Evolutionary conservation across 2,329 filamentous ascomycete species (phyloP), one percentile per base, ranked within the genome.

Genomic region (Volutella citrinella): DNA sequence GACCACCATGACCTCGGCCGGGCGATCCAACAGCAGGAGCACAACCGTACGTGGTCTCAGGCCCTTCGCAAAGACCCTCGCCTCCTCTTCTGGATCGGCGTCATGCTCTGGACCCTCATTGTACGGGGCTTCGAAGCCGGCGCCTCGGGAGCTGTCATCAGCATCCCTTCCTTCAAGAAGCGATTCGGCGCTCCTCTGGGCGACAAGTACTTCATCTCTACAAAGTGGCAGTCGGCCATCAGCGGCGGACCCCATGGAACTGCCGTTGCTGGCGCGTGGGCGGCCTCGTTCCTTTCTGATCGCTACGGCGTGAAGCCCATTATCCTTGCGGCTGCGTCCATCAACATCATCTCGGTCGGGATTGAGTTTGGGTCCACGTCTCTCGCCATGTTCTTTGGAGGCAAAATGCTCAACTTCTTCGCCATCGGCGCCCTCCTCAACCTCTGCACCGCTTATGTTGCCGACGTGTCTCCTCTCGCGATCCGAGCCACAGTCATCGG

Each of bases 371-470:
- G 42, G 1, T 38, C 55, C 4, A 59, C 51, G 0, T 59, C 55
- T 0, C 45, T 55, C 10, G 39, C 35, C 27, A 56, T 56, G 54
- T 56, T 54, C 30, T 56, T 56, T 3, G 49, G 36, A 2, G 54
- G 54, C 31, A 56, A 56, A 31, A 54, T 56, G 53, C 11, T 54
- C 25, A 56, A 56, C 34, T 55, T 55, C 10, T 17, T 56, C 7
- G 54, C 54, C 3, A 48, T 63, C 5, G 64, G 64, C 17, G 58
- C 61, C 0, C 51, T 66, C 13, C 57, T 58, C 22, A 63, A 61
- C 5, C 52, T 64, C 1, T 60, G 60, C 17, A 59, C 63, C 11
- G 57, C 61, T 1, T 65, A 65, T 18, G 53, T 66, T 11, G 51
- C 52, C 18, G 63, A 67, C 34, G 51, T 66, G 16, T 55, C 62